phyloP scores from a whole-genome alignment of 148 eudicot species.

The Pouteria glomerata region DNA sequence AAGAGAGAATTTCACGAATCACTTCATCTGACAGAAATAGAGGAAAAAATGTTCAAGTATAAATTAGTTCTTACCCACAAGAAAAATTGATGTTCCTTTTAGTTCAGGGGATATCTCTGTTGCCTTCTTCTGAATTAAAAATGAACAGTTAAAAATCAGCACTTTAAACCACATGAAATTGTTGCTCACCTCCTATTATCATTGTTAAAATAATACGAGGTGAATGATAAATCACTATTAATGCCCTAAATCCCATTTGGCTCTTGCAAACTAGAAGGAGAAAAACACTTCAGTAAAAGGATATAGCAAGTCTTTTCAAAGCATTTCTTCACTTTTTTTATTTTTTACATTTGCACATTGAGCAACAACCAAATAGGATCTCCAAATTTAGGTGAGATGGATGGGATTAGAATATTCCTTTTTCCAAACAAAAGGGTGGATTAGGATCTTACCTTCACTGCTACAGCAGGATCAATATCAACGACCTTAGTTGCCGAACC shows the following conservation, averaged over 20 bases:
- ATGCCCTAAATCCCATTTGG: background rate
- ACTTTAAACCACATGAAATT: conserved; percentile 8
- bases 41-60: background rate
- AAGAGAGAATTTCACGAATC: conserved; percentile 1
- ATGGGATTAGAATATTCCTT: too few species aligned
- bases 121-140: conserved; percentile 73
- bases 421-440: background rate
- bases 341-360: background rate
- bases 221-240: conserved; percentile 15
- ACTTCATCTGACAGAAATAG: background rate
- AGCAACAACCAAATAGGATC: background rate
- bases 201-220: conserved; percentile 18
- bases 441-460: conserved; percentile 31
- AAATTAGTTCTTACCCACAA: conserved; percentile 57
- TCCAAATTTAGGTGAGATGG: background rate
- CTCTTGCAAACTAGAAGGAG: background rate
- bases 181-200: background rate
- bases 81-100: conserved; percentile 82
- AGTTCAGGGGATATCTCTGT: conserved; percentile 51
- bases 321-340: background rate
- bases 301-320: background rate
- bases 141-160: conserved; percentile 36
- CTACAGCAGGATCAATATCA: conserved; percentile 20
- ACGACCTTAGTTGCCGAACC: conserved; percentile 20
- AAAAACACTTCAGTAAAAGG: background rate